Evolutionary conservation across 768 basidiomycete genomes (phyloP), one percentile per base, ranked within the genome.

Genomic region (Leccinellum rugosiceps): DNA sequence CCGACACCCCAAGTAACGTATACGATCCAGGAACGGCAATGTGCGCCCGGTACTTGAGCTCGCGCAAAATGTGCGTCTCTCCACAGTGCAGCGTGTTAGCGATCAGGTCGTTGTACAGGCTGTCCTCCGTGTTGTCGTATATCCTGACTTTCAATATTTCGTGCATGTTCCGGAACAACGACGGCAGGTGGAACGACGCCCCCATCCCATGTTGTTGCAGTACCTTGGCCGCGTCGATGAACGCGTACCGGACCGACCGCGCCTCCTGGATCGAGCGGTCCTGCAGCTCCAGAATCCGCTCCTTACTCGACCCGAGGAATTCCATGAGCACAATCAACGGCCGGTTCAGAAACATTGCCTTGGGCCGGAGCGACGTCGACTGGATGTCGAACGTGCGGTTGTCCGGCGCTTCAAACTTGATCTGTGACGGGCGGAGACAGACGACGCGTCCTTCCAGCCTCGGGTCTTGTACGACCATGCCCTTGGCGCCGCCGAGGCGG

Each of bases 1-100:
- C 83, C 7, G 77, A 76, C 15, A 84, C 80, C 0, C 83, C 83
- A 26, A 83, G 77, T 2, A 84, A 69, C 0, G 82, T 83, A 45
- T 68, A 78, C 31, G 76, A 78, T 7, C 71, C 76, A 1, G 81
- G 80, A 5, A 84, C 75, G 1, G 73, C 74, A 31, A 84, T 83
- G 41, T 78, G 77, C 3, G 76, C 82, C 13, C 77, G 75, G 57
- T 78, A 77, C 63, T 83, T 83, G 65, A 84, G 71, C 50, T 79
- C 77, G 6, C 83, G 75, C 30, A 84, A 68, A 10, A 79, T 72
- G 58, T 82, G 78, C 7, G 75, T 78, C 41, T 74, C 73, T 1
- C 72, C 74, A 53, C 71, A 79, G 30, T 71, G 67, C 51, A 83
- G 44, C 10, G 71, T 48, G 0, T 72, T 74, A 35, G 64, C 60